Base-by-base conservation (phyloP, 1,284 basidiomycete species). In the Cystobasidium pallidum region DNA sequence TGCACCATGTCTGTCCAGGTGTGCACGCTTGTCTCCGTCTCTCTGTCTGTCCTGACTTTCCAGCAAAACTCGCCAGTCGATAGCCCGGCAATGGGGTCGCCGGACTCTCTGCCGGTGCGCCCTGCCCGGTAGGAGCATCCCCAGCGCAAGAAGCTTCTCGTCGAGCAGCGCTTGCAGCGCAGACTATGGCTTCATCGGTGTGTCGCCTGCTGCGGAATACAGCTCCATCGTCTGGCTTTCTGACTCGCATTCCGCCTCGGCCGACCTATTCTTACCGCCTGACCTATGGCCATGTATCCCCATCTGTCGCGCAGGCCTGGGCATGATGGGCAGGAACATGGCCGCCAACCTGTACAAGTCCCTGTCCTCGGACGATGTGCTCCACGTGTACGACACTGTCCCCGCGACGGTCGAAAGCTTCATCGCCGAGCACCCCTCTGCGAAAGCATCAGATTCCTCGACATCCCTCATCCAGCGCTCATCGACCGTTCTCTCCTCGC, bases 351-450 rank as follows among this genome's bases (percentile, higher is more conserved):
- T 71, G 10, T 30, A 32, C 32, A 71, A 71, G 34, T 52, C 59
- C 15, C 51, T 71, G 11, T 36, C 59, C 8, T 43, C 61, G 2
- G 36, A 41, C 15, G 68, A 71, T 51, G 49, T 21, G 15, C 68
- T 92, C 77, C 85, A 91, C 32, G 86, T 93, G 43, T 92, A 89
- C 80, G 91, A 93, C 79, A 88, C 88, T 17, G 79, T 87, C 59
- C 84, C 85, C n/a, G 86, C 86, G 26, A 85, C 84, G 45, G 84
- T 89, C 1, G 79, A 81, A 30, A 79, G 82, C 2, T 91, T 92
- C 77, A 81, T 83, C 41, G 80, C 83, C 30, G 84, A 84, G 19
- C 72, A 76, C 66, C 72, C 78, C 6, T 67, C 70, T n/a, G 73
- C 75, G 6, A 68, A 73, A 58, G 68, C 80, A 0, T 78, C 77